phyloP scores from a whole-genome alignment of 148 eudicot genomes.

The Euryodendron excelsum region DNA sequence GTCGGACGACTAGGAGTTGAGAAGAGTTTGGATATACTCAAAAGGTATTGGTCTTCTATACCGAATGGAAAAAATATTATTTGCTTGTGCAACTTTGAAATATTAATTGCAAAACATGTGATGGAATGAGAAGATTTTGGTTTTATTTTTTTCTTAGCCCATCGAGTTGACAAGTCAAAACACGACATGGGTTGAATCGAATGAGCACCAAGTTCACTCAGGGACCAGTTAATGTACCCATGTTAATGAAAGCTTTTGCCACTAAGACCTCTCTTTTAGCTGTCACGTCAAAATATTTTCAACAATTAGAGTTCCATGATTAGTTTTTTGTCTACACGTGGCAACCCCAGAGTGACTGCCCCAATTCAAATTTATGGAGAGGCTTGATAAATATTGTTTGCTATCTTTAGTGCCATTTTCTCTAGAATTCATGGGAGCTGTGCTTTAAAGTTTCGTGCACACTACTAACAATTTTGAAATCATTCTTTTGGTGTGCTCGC shows the following conservation, averaged over 20 bases:
- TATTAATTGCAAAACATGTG: neutral
- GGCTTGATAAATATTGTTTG: neutral
- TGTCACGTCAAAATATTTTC: neutral
- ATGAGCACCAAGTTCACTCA: constrained; percentile 3
- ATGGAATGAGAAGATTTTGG: constrained; percentile 20
- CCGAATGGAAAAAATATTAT: constrained; percentile 7
- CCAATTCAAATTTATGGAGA: neutral
- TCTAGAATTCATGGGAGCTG: neutral
- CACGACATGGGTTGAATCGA: neutral
- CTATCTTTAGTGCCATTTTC: neutral
- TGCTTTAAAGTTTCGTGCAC: neutral
- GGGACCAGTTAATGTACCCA: neutral
- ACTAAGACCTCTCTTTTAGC: neutral
- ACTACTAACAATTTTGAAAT: neutral
- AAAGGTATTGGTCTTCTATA: constrained; percentile 33
- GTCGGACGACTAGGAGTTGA: constrained; percentile 63
- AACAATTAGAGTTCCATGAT: neutral
- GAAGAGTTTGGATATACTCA: constrained; percentile 60
- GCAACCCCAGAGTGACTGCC: neutral
- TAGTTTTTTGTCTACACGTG: neutral
- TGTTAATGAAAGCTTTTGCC: neutral
- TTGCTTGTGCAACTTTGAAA: constrained; percentile 2
- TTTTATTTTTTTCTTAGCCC: neutral
- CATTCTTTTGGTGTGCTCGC: no score
- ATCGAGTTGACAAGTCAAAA: neutral